Evolutionary conservation across 257 asterid genomes (phyloP).

Genomic region (Penstemon newberryi): DNA sequence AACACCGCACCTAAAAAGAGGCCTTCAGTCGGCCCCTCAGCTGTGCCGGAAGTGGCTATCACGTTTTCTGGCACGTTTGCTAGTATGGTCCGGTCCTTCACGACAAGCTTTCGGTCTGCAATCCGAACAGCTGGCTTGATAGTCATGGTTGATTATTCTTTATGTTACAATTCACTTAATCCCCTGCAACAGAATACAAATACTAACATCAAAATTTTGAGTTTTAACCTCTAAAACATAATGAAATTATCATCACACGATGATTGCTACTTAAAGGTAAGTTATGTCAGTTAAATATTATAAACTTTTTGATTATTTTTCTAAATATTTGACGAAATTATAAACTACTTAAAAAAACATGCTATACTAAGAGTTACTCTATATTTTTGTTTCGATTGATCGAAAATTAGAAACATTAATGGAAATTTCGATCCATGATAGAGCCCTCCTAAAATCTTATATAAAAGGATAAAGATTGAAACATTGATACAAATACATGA

Average conservation of each 20-base stretch:
- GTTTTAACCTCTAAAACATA: not conserved
- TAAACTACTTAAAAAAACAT: not conserved
- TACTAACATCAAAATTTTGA: conserved; percentile 10
- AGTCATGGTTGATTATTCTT: conserved; percentile 37
- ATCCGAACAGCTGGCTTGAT: conserved; percentile 48
- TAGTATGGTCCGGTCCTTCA: conserved; percentile 48
- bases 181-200: conserved; percentile 32
- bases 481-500: not conserved
- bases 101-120: conserved; percentile 42
- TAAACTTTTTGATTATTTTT: not conserved
- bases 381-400: no score
- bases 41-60: conserved; percentile 47
- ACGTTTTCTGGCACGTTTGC: conserved; percentile 51
- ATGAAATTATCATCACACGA: no score
- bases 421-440: no score
- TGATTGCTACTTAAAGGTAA: no score
- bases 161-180: conserved; percentile 19
- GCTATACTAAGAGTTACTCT: not conserved
- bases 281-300: no score
- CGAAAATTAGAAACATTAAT: no score
- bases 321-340: not conserved
- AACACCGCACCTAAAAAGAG: conserved; percentile 48
- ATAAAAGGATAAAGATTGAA: not conserved
- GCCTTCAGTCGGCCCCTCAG: conserved; percentile 44
- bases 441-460: no score